Evolutionary conservation across 805 yeast species (phyloP).

Genomic region (Metschnikowia baotianmanensis): DNA sequence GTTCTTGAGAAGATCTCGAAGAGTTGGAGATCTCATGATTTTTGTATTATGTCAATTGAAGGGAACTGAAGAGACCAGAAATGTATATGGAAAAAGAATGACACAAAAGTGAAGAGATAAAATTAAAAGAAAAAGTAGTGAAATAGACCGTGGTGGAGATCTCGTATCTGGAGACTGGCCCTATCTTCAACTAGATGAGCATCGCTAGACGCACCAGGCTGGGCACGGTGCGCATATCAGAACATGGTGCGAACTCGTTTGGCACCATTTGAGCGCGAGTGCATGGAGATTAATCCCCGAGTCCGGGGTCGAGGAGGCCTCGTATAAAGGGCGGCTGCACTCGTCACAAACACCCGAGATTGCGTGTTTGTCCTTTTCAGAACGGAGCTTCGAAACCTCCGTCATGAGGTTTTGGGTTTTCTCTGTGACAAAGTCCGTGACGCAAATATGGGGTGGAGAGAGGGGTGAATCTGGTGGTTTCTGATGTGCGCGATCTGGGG

Average conservation of each 20-base stretch:
- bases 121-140: background rate
- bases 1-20: constrained; percentile 6
- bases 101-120: no score
- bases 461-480: background rate
- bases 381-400: background rate
- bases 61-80: no score
- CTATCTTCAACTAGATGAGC: background rate
- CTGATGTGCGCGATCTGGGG: background rate
- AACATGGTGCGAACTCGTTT: background rate
- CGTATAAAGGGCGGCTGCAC: constrained; percentile 16
- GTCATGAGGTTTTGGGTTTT: background rate
- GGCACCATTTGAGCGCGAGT: constrained; percentile 26
- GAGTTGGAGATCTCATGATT: constrained; percentile 3
- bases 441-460: background rate
- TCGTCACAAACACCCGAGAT: constrained; percentile 11
- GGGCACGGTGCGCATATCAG: constrained; percentile 1
- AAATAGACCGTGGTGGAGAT: background rate
- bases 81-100: no score
- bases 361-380: background rate
- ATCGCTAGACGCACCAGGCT: constrained; percentile 8
- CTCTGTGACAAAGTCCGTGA: background rate
- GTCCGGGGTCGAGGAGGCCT: constrained; percentile 14
- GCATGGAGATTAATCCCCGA: constrained; percentile 50
- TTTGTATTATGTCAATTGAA: no score
- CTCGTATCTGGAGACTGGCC: background rate